These are phyloP conservation scores for Hypholoma sublateritium DNA, from an alignment of 768 basidiomycete species.

Conservation along the genomic window DNA sequence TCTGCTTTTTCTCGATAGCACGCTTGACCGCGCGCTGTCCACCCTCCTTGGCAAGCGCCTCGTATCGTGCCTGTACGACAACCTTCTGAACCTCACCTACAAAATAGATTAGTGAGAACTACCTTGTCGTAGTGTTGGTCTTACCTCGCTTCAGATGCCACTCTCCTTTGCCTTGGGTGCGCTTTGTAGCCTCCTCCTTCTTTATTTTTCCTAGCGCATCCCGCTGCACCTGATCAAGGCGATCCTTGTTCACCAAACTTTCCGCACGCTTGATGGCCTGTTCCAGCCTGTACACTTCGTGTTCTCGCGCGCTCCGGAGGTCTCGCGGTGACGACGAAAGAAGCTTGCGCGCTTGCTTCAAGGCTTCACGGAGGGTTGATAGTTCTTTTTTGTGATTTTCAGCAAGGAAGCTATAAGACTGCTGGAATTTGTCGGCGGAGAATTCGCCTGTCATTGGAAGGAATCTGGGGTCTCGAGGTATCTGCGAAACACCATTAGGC, in stretches of 20 bases:
- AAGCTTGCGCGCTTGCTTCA: constrained; percentile 68
- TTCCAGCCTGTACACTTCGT: constrained; percentile 72
- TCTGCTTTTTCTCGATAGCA: constrained; percentile 86
- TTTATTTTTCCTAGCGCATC: constrained; percentile 58
- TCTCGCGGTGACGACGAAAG: constrained; percentile 61
- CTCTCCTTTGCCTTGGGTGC: constrained; percentile 71
- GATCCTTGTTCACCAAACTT: constrained; percentile 73
- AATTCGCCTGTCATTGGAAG: constrained; percentile 69
- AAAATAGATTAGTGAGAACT: constrained; percentile 9
- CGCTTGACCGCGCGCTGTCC: constrained; percentile 83
- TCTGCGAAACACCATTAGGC: constrained; percentile 39
- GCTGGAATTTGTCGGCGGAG: constrained; percentile 59
- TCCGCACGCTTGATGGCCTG: constrained; percentile 73
- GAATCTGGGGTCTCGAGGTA: constrained; percentile 87
- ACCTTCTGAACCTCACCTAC: constrained; percentile 79
- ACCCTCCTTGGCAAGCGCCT: constrained; percentile 73
- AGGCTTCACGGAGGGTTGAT: constrained; percentile 56
- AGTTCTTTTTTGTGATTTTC: constrained; percentile 68
- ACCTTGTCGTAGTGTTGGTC: constrained; percentile 22
- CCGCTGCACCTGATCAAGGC: constrained; percentile 66
- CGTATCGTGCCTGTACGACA: constrained; percentile 72
- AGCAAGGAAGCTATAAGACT: constrained; percentile 75
- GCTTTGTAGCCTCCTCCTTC: constrained; percentile 64
- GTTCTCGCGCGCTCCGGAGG: constrained; percentile 56
- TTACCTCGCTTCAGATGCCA: constrained; percentile 88